Base-by-base conservation (phyloP, 2,329 filamentous ascomycete species). In the Phaeosphaeriaceae sp. region DNA sequence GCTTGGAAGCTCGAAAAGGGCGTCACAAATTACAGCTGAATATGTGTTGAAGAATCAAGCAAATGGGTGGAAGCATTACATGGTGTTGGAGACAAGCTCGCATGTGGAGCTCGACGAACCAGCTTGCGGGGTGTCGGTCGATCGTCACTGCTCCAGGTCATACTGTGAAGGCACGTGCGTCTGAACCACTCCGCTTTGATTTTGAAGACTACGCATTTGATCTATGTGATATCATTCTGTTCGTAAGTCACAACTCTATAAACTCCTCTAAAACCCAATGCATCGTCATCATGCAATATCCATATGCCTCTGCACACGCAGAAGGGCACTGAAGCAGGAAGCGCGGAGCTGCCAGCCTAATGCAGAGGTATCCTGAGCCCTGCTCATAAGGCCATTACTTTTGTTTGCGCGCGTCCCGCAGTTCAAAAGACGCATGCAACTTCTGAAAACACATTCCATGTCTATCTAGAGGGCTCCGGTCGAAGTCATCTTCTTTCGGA, bases 401-500 rank as follows among this genome's bases (percentile, higher is more conserved):
- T 75, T 40, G 66, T 60, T 61, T 49, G 66, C 65, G 64, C 58
- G 60, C 60, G 60, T 67, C 60, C 63, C 64, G 57, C 68, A 66
- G 64, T 64, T 72, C 65, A 55, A 56, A 65, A 62, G 59, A 69
- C 63, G 63, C 63, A 68, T 72, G 67, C 65, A 72, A 66, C 65
- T 65, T 68, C 59, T 54, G 49, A 63, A 66, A 65, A 59, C 11
- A 55, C 54, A 57, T 44, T 48, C 30, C 53, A 61, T 22, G 48
- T 21, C 56, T 54, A 49, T 55, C 61, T 69, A 96, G 77, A 98
- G 93, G 68, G 92, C 92, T 79, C 94, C 94, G 56, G 88, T 83
- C 48, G 88, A 87, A 76, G 97, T 83, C 95, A 99, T 99, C 92
- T 98, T 98, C 90, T 98, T 98, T 79, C 94, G 90, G 75, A 99